These are phyloP conservation scores for Hemisphaericaspora xylofermentans DNA, from an alignment of 1,139 yeast species.

Conservation along the genomic window DNA sequence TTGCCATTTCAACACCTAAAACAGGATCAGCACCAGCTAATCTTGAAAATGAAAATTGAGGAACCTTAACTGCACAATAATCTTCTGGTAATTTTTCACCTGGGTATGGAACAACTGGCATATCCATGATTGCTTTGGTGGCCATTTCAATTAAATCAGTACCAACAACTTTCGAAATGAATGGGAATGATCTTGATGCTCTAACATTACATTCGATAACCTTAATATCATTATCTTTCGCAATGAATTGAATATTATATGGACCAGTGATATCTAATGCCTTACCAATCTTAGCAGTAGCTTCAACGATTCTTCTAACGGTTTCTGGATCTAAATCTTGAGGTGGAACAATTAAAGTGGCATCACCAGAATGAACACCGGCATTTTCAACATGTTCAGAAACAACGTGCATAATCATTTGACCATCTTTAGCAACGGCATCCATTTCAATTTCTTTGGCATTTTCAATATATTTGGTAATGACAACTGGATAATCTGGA, in stretches of 20 bases:
- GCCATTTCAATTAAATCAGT: constrained; percentile 97
- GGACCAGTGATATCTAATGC: constrained; percentile 98
- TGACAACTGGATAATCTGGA: constrained; percentile 96
- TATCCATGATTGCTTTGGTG: constrained; percentile 90
- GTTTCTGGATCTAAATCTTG: constrained; percentile 75
- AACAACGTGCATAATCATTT: constrained; percentile 94
- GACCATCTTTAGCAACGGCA: constrained; percentile 95
- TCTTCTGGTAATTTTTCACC: constrained; percentile 84
- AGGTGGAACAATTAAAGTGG: constrained; percentile 95
- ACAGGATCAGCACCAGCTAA: constrained; percentile 98
- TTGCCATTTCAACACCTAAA: constrained; percentile 98
- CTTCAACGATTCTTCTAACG: constrained; percentile 65
- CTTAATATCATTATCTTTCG: constrained; percentile 86
- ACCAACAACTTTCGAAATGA: constrained; percentile 96
- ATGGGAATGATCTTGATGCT: constrained; percentile 98
- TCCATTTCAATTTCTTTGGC: constrained; percentile 99
- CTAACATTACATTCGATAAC: constrained; percentile 98
- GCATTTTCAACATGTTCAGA: constrained; percentile 99
- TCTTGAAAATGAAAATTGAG: constrained; percentile 97
- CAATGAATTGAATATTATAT: constrained; percentile 93
- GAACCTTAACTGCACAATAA: constrained; percentile 96
- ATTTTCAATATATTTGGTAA: constrained; percentile 94
- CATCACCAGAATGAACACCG: constrained; percentile 99
- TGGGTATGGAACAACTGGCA: constrained; percentile 87
- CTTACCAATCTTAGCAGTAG: constrained; percentile 92